Evolutionary conservation across 306 rosid genomes (phyloP).

Genomic region (Casuarina glauca): DNA sequence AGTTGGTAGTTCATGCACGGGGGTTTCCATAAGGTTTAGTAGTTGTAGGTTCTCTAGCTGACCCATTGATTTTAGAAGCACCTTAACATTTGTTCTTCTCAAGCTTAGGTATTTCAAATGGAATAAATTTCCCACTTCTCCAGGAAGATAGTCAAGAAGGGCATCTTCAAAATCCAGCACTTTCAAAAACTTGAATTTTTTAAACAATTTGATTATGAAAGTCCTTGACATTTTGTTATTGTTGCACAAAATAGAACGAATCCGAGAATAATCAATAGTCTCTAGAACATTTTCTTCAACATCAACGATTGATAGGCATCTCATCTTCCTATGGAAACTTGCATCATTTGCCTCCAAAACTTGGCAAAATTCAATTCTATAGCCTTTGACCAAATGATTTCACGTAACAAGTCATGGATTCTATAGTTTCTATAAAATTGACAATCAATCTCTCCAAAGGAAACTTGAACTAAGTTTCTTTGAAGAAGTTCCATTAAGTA

Average conservation of each 20-base stretch:
- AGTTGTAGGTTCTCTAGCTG: conserved; percentile 1
- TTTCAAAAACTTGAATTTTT: not conserved
- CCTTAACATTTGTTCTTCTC: conserved; percentile 1
- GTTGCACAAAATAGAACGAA: not conserved
- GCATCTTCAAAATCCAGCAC: conserved; percentile 14
- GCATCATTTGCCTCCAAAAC: not conserved
- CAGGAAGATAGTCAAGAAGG: not conserved
- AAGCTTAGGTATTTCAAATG: not conserved
- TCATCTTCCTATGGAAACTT: not conserved
- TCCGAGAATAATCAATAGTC: not conserved
- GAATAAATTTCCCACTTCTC: not conserved
- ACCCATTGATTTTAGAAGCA: conserved; percentile 2
- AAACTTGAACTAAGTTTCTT: conserved; percentile 8
- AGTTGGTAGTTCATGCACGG: not conserved
- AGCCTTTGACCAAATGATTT: not conserved
- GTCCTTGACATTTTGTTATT: not conserved
- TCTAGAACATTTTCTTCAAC: not conserved
- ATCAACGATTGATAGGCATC: not conserved
- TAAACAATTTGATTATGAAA: not conserved
- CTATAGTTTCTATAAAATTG: not conserved
- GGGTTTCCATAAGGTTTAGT: not conserved
- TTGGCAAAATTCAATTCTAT: not conserved
- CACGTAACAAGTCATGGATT: conserved; percentile 2
- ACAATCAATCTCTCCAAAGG: not conserved
- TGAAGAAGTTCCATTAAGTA: conserved; percentile 13